phyloP scores from a whole-genome alignment of 2,329 filamentous ascomycete species.

The Xylaria sp. region DNA sequence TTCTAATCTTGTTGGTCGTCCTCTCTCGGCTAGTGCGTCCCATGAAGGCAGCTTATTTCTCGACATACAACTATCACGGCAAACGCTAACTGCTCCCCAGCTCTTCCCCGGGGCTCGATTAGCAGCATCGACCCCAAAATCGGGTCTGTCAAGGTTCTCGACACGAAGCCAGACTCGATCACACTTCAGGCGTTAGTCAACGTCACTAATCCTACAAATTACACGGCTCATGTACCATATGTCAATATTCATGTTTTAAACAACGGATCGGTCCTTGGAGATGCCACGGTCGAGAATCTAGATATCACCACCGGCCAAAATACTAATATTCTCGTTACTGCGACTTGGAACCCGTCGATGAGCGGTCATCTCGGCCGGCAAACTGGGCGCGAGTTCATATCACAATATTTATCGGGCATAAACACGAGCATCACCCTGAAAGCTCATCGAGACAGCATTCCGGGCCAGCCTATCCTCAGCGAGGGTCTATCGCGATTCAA shows the following conservation, averaged over 20 bases:
- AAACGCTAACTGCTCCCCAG: conserved; percentile 49
- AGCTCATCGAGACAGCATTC: conserved; percentile 73
- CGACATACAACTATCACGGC: conserved; percentile 19
- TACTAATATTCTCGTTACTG: conserved; percentile 66
- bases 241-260: conserved; percentile 74
- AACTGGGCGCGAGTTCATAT: conserved; percentile 74
- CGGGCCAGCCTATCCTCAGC: conserved; percentile 71
- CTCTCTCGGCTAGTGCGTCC: conserved; percentile 31
- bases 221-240: conserved; percentile 81
- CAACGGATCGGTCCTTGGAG: conserved; percentile 75
- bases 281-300: conserved; percentile 69
- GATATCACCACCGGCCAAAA: conserved; percentile 72
- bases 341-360: conserved; percentile 73
- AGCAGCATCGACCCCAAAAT: conserved; percentile 62
- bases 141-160: conserved; percentile 70
- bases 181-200: conserved; percentile 74
- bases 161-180: conserved; percentile 72
- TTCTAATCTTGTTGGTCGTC: conserved; percentile 50
- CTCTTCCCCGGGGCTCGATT: conserved; percentile 58
- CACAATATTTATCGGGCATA: conserved; percentile 82
- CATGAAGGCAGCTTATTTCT: conserved; percentile 23
- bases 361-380: conserved; percentile 63
- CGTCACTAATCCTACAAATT: conserved; percentile 87
- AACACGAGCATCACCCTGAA: conserved; percentile 80
- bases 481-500: conserved; percentile 72